phyloP scores from a whole-genome alignment of 345 rosid genomes.

The Eucalyptus virginea region DNA sequence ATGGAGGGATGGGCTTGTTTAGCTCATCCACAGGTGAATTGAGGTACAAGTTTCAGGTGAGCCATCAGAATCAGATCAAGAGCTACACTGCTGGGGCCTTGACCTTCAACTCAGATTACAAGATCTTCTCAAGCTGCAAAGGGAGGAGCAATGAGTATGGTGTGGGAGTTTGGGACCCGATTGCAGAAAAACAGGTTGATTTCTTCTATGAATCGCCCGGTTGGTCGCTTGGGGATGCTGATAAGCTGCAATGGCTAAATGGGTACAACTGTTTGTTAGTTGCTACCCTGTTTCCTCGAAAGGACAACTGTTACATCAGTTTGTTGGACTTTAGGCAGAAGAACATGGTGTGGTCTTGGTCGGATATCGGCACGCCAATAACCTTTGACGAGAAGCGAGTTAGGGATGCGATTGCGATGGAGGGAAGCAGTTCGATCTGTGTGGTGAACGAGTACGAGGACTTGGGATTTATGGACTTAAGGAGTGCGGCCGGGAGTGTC shows the following conservation, averaged over 20 bases:
- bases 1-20: constrained; percentile 95
- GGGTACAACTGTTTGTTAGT: constrained; percentile 73
- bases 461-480: constrained; percentile 87
- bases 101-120: constrained; percentile 46
- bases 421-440: constrained; percentile 63
- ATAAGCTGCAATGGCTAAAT: constrained; percentile 74
- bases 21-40: constrained; percentile 63
- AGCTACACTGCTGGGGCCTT: constrained; percentile 88
- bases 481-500: constrained; percentile 53
- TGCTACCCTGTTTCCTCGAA: constrained; percentile 91
- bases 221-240: constrained; percentile 96
- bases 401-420: constrained; percentile 93
- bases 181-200: constrained; percentile 73
- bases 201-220: constrained; percentile 78
- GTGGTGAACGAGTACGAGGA: constrained; percentile 94
- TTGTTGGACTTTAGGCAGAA: constrained; percentile 78
- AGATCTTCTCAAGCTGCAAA: constrained; percentile 74
- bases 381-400: constrained; percentile 76
- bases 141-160: constrained; percentile 95
- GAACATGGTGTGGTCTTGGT: constrained; percentile 96
- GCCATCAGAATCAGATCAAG: constrained; percentile 61
- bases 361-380: constrained; percentile 53
- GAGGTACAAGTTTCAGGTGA: constrained; percentile 61
- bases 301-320: constrained; percentile 90
- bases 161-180: constrained; percentile 94